Percentiles rank a stretch among this genome's conserved stretches.
Conservation (phyloP, 1,139 yeast genomes). For the Sugiyamaella novakii region DNA sequence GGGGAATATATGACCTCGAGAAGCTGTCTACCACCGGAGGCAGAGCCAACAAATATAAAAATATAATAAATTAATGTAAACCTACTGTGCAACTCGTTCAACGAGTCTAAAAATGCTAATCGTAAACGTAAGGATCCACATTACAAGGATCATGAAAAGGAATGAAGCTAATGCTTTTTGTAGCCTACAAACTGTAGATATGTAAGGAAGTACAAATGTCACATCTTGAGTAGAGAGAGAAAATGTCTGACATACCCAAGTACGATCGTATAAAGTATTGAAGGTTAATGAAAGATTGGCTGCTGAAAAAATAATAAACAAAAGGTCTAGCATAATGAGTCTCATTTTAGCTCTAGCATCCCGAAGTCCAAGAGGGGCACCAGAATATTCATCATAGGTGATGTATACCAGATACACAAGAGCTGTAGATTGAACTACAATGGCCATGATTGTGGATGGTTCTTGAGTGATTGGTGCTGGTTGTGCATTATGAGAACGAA, state of each 20-base stretch:
- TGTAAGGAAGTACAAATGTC: conserved; percentile 31
- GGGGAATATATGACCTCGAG: too few species aligned
- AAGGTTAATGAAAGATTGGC: conserved; percentile 86
- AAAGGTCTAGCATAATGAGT: conserved; percentile 71
- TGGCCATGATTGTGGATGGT: conserved; percentile 91
- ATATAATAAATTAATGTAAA: too few species aligned
- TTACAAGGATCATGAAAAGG: conserved; percentile 67
- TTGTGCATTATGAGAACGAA: conserved; percentile 38
- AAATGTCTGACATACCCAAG: conserved; percentile 69
- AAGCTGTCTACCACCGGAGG: too few species aligned
- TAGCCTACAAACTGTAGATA: conserved; percentile 63
- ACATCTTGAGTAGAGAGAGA: conserved; percentile 3
- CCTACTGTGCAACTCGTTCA: conserved; percentile 54
- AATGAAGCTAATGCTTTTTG: conserved; percentile 81
- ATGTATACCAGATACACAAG: conserved; percentile 76
- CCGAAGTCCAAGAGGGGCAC: conserved; percentile 87
- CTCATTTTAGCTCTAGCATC: conserved; percentile 81
- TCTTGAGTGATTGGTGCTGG: conserved; percentile 65
- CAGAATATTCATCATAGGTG: conserved; percentile 86
- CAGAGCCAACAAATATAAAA: too few species aligned
- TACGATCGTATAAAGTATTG: conserved; percentile 74
- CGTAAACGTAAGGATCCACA: conserved; percentile 86
- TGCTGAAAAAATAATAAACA: conserved; percentile 89
- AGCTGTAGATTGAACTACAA: conserved; percentile 79
- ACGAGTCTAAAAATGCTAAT: conserved; percentile 83